These are phyloP conservation scores for Rhynchosporium agropyri DNA, from an alignment of 2,329 filamentous ascomycete genomes.

Conservation along the genomic window DNA sequence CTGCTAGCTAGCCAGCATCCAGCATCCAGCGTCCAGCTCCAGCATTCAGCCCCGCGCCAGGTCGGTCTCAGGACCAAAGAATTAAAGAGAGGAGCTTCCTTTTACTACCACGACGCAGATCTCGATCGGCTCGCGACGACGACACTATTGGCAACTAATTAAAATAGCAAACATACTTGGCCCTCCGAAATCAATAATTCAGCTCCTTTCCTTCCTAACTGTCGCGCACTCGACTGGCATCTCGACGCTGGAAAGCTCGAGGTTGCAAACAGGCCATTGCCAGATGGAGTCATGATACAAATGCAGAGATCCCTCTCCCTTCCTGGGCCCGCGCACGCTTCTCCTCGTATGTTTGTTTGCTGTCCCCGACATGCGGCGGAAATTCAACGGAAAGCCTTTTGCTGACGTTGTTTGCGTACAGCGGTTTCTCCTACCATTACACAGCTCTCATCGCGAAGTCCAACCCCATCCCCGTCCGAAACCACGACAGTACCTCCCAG, in stretches of 20 bases:
- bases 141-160: background rate
- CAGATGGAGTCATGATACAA: constrained; percentile 43
- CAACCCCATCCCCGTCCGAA: constrained; percentile 58
- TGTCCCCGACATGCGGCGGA: background rate
- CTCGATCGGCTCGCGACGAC: background rate
- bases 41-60: background rate
- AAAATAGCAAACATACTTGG: too few relatives aligned
- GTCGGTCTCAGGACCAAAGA: background rate
- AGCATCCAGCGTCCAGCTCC: constrained; percentile 8
- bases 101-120: background rate
- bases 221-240: constrained; percentile 24
- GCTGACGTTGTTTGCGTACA: constrained; percentile 34
- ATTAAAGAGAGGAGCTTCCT: constrained; percentile 1
- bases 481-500: constrained; percentile 52
- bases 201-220: background rate
- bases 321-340: constrained; percentile 42
- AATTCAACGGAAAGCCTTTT: too few relatives aligned
- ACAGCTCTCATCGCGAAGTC: constrained; percentile 55
- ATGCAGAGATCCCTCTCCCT: constrained; percentile 45
- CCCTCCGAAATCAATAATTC: too few relatives aligned
- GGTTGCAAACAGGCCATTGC: constrained; percentile 31
- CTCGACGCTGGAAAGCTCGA: constrained; percentile 39
- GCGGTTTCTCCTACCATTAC: constrained; percentile 56
- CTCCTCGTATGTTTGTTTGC: constrained; percentile 41
- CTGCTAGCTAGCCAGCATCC: background rate